phyloP scores from a whole-genome alignment of 345 rosid species.

The Acer campestre region DNA sequence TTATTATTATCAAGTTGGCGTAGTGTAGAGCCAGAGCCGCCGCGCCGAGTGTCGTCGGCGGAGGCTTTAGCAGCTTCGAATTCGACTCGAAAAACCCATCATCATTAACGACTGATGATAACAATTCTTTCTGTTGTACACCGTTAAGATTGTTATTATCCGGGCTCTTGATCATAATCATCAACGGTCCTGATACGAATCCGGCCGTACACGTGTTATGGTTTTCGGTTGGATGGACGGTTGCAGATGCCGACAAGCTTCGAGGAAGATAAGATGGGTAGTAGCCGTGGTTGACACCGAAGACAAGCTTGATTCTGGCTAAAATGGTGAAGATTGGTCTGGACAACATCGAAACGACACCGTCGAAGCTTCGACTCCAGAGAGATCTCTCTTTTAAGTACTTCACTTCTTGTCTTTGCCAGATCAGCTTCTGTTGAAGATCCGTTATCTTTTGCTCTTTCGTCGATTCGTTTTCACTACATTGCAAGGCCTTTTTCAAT shows the following conservation, averaged over 20 bases:
- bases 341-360: slow-evolving; percentile 53
- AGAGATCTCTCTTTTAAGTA: slow-evolving; percentile 76
- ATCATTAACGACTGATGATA: background rate
- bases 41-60: slow-evolving; percentile 72
- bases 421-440: slow-evolving; percentile 63
- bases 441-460: slow-evolving; percentile 60
- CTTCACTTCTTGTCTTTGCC: slow-evolving; percentile 83
- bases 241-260: slow-evolving; percentile 78
- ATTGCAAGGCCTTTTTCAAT: slow-evolving; percentile 47
- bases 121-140: slow-evolving; percentile 13
- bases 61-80: slow-evolving; percentile 66
- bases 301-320: slow-evolving; percentile 71
- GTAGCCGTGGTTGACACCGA: slow-evolving; percentile 52
- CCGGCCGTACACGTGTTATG: slow-evolving; percentile 17
- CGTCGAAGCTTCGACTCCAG: slow-evolving; percentile 84
- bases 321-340: slow-evolving; percentile 70
- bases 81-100: slow-evolving; percentile 62
- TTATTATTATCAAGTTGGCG: slow-evolving; percentile 76
- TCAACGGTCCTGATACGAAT: slow-evolving; percentile 50
- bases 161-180: slow-evolving; percentile 34
- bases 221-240: slow-evolving; percentile 68
- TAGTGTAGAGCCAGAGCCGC: slow-evolving; percentile 82
- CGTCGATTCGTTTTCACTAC: slow-evolving; percentile 26
- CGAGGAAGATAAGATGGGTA: slow-evolving; percentile 58
- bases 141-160: slow-evolving; percentile 9